Evolutionary conservation across 495 filamentous ascomycete species (phyloP).

Genomic region (Lichina pygmaea): DNA sequence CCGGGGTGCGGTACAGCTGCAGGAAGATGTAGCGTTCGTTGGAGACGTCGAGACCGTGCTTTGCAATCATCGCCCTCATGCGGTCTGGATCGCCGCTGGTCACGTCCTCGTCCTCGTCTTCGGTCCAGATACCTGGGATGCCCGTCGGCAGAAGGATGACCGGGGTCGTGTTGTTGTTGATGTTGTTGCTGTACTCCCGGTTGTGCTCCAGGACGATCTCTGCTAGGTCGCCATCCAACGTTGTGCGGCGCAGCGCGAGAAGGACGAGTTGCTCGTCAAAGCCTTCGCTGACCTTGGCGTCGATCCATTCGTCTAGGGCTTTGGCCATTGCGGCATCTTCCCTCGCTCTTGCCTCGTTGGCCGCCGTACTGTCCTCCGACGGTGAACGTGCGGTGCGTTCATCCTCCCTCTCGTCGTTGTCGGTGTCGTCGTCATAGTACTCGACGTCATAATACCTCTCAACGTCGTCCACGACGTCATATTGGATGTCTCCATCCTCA

Average conservation of each 20-base stretch:
- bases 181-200: neutral
- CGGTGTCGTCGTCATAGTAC: neutral
- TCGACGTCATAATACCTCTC: neutral
- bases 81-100: neutral
- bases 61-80: no score
- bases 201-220: neutral
- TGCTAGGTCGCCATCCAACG: constrained; percentile 1
- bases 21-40: no score
- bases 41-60: no score
- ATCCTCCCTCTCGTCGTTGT: constrained; percentile 1
- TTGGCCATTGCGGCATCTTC: neutral
- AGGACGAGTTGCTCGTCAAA: constrained; percentile 1
- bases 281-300: neutral
- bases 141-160: neutral
- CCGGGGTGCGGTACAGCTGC: no score
- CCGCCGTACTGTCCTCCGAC: neutral
- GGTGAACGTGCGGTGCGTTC: neutral
- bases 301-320: constrained; percentile 1
- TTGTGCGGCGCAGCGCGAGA: constrained; percentile 1
- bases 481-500: neutral
- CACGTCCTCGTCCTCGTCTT: constrained; percentile 1
- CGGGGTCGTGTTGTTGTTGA: no score
- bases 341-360: neutral
- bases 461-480: neutral
- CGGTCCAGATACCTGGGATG: constrained; percentile 1